These are phyloP conservation scores for Davidsoniella australis DNA, from an alignment of 2,329 filamentous ascomycete species.

Conservation along the genomic window DNA sequence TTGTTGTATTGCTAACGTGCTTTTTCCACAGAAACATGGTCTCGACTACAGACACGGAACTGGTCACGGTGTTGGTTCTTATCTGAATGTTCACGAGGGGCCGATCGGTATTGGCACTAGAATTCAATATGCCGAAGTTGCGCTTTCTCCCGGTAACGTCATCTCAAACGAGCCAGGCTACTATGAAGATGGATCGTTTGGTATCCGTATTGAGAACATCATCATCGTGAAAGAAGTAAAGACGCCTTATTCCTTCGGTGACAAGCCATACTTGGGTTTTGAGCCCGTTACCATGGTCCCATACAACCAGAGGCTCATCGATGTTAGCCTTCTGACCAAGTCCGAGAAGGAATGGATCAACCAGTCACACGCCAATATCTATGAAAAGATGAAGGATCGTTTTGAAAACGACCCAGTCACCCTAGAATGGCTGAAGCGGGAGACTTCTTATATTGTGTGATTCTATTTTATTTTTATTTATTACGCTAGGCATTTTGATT, in stretches of 20 bases:
- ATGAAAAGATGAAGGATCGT: conserved; percentile 61
- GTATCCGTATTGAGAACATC: conserved; percentile 92
- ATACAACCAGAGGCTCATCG: conserved; percentile 77
- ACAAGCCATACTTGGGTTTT: conserved; percentile 87
- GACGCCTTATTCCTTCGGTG: conserved; percentile 75
- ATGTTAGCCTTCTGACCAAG: conserved; percentile 51
- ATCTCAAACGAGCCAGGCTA: conserved; percentile 93
- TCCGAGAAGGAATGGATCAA: conserved; percentile 78
- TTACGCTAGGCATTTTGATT: too few relatives aligned
- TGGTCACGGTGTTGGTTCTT: conserved; percentile 88
- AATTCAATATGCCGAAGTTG: conserved; percentile 78
- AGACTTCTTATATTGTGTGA: conserved; percentile 35
- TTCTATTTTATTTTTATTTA: neutral
- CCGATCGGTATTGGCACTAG: conserved; percentile 91
- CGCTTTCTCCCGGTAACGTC: conserved; percentile 81
- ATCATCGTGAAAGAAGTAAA: conserved; percentile 79
- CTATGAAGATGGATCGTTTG: conserved; percentile 89
- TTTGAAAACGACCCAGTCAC: conserved; percentile 59
- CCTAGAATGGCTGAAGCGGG: conserved; percentile 65
- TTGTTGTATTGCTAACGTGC: neutral
- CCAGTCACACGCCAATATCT: conserved; percentile 64
- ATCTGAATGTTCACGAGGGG: conserved; percentile 90
- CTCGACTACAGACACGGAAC: conserved; percentile 94
- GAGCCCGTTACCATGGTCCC: conserved; percentile 97
- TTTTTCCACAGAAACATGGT: conserved; percentile 40